phyloP scores from a whole-genome alignment of 768 basidiomycete species.

The Mycena kentingensis region DNA sequence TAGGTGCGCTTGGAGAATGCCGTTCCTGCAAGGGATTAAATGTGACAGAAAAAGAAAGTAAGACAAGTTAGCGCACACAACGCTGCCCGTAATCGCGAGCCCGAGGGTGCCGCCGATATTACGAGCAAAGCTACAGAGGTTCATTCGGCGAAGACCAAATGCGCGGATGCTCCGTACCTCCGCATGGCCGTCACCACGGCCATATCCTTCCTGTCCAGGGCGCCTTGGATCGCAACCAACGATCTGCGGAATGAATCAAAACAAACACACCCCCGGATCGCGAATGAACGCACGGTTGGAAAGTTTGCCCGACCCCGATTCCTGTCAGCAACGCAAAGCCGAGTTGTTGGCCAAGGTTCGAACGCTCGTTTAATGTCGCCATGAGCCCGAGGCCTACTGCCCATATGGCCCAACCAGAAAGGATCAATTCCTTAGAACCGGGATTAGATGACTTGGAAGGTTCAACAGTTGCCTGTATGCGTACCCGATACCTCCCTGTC shows the following conservation, averaged over 20 bases:
- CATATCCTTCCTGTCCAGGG: constrained; percentile 27
- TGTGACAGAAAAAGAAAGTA: not conserved
- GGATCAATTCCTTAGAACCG: constrained; percentile 25
- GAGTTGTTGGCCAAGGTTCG: constrained; percentile 20
- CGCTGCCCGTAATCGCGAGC: constrained; percentile 23
- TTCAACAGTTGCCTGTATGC: not conserved
- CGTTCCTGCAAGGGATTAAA: constrained; percentile 13
- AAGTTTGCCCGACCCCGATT: constrained; percentile 27
- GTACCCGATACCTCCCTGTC: constrained; percentile 51
- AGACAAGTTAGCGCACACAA: constrained; percentile 13
- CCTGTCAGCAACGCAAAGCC: constrained; percentile 25
- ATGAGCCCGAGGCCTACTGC: constrained; percentile 24
- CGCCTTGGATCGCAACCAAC: constrained; percentile 26
- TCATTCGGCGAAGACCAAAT: not conserved
- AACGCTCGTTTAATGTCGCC: constrained; percentile 21
- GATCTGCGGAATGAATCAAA: constrained; percentile 4
- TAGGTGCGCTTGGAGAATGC: constrained; percentile 13
- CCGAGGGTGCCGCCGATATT: constrained; percentile 27
- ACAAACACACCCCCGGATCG: not conserved
- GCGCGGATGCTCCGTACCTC: constrained; percentile 7
- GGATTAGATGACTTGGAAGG: not conserved
- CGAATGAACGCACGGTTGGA: constrained; percentile 17
- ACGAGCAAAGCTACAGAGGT: constrained; percentile 21
- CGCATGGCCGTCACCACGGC: constrained; percentile 25
- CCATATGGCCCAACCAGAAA: constrained; percentile 27